These are phyloP conservation scores for Arbutus unedo DNA, from an alignment of 148 eudicot genomes.

Conservation along the genomic window DNA sequence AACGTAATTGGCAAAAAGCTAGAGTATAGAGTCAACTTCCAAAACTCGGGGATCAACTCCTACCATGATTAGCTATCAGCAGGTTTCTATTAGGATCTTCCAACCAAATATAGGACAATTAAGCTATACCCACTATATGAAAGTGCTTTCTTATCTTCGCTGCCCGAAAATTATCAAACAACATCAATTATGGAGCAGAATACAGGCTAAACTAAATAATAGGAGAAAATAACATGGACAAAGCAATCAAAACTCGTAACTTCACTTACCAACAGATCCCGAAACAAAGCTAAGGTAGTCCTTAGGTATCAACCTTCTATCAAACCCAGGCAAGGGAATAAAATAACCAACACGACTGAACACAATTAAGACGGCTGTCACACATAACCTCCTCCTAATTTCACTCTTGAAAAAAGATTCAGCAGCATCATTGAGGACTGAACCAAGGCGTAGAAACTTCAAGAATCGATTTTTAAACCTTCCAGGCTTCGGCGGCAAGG, in stretches of 20 bases:
- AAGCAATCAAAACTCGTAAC: background rate
- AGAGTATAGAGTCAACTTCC: background rate
- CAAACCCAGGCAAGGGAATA: constrained; percentile 95
- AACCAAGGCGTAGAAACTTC: constrained; percentile 60
- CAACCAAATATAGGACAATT: background rate
- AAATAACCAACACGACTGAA: constrained; percentile 88
- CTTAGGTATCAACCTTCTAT: constrained; percentile 81
- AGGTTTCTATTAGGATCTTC: background rate
- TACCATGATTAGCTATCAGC: background rate
- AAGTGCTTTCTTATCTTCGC: background rate
- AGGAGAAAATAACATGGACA: background rate
- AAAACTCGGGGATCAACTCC: background rate
- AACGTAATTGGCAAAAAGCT: background rate
- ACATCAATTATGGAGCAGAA: background rate
- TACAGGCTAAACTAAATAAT: background rate
- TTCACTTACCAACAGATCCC: constrained; percentile 72
- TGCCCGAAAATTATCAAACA: background rate
- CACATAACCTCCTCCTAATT: constrained; percentile 85
- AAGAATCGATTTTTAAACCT: constrained; percentile 67
- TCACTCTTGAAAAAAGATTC: constrained; percentile 98
- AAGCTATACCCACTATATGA: background rate
- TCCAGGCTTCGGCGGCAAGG: constrained; percentile 29
- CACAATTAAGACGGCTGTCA: constrained; percentile 72
- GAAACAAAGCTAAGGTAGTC: constrained; percentile 81
- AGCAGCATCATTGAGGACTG: constrained; percentile 64